These are phyloP conservation scores for Arthrinium phaeospermum DNA, from an alignment of 2,329 filamentous ascomycete genomes.

Conservation along the genomic window DNA sequence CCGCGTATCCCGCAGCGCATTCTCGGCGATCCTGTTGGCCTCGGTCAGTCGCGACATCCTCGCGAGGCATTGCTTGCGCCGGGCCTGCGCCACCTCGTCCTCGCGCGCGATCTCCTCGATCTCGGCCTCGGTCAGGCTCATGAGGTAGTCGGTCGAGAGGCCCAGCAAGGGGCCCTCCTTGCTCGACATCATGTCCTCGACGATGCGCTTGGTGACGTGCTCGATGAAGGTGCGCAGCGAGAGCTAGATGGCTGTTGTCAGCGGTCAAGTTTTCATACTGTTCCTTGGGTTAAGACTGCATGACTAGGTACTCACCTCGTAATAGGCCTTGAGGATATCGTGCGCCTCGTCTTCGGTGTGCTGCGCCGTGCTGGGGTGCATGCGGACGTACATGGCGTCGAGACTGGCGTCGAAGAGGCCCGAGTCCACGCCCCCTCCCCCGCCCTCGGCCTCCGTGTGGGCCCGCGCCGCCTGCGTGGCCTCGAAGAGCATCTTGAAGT, in stretches of 20 bases:
- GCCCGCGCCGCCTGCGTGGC: not conserved
- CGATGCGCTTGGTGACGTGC: conserved; percentile 31
- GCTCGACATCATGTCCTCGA: conserved; percentile 33
- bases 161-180: conserved; percentile 30
- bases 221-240: conserved; percentile 37
- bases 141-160: conserved; percentile 31
- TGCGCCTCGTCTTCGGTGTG: conserved; percentile 43
- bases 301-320: conserved; percentile 36
- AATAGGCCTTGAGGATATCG: conserved; percentile 44
- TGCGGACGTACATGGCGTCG: conserved; percentile 25
- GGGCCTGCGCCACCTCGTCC: conserved; percentile 27
- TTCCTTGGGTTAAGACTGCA: no score
- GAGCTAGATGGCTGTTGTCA: conserved; percentile 35
- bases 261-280: not conserved
- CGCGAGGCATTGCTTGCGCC: conserved; percentile 19
- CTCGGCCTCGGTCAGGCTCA: conserved; percentile 27
- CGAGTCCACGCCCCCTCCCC: not conserved
- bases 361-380: conserved; percentile 30
- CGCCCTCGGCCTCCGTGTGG: not conserved
- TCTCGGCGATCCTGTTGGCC: conserved; percentile 14
- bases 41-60: conserved; percentile 20
- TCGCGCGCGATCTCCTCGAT: conserved; percentile 32
- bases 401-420: not conserved
- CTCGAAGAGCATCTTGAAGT: conserved; percentile 14
- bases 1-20: conserved; percentile 11